Base-by-base conservation (phyloP, 495 filamentous ascomycete genomes). In the Penicillium alfredii region DNA sequence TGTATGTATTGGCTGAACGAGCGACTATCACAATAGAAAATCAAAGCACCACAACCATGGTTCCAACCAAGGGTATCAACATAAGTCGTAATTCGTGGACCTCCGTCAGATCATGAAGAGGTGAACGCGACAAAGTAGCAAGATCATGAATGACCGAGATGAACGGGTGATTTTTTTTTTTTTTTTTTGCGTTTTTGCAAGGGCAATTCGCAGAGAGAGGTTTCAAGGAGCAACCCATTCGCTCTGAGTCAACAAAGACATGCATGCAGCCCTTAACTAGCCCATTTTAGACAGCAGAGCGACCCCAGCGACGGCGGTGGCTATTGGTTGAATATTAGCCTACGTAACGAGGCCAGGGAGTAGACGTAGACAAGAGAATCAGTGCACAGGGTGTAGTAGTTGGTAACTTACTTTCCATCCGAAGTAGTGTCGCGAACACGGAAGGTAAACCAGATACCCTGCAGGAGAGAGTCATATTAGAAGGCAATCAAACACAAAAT, bases 371-470 rank as follows among this genome's bases (percentile, higher is more conserved):
- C 13, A 22, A 23, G 23, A 17, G 33, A 33, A 29, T 28, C 21
- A 19, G 22, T 34, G 16, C 21, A 4, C 8, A 10, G 6, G 6
- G 5, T 8, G 11, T 24, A 12, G 6, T n/a, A n/a, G 17, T 4
- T 8, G 11, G 28, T 21, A 11, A 38, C 44, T 40, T 40, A 40
- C 41, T 31, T 40, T 30, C 47, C 44, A 28, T 2, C 3, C 2
- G 3, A 2, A 7, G 29, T 37, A 17, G 42, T 30, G 18, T 48
- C 42, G 14, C 53, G 45, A 10, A 47, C 45, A 12, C 64, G 64
- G 56, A 58, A 64, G n/a, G 60, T 64, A 11, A 68, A 68, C 64
- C 64, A 68, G 19, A 68, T 53, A 9, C 64, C 64, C 63, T 64
- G 30, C 5, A 33, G 1, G 6, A 30, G 15, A 25, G 30, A 13